Base-by-base conservation (phyloP, 768 basidiomycete genomes). In the Steccherinum ochraceum region DNA sequence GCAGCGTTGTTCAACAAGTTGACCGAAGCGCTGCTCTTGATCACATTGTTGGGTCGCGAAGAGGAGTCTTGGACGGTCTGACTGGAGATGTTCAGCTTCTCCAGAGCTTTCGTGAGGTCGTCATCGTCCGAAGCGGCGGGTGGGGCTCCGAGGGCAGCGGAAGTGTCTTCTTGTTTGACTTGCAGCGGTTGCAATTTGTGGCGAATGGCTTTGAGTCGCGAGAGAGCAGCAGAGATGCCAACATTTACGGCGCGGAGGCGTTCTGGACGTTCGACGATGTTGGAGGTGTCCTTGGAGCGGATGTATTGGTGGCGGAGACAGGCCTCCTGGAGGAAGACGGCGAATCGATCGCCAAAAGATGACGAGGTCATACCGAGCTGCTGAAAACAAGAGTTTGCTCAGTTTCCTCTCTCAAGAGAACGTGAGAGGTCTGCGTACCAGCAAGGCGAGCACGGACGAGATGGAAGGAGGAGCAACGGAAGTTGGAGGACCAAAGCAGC, bases 181-280 rank as follows among this genome's bases (percentile, higher is more conserved):
- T 5, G 45, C 12, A 3, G 40, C 27, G 23, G 18, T n/a, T n/a
- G n/a, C n/a, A n/a, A n/a, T n/a, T n/a, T n/a, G 19, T 42, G 26
- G 4, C 18, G 21, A 18, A 49, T 20, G 5, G 19, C 54, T 57
- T 89, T 86, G 3, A 93, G 68, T 45, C 86, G 79, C 5, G 92
- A 78, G 18, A 90, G 73, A 0, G 86, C 89, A 5, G 87, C 86
- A 2, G 92, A 77, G 5, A 96, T 73, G 1, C 94, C 95, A 3
- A 89, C 61, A 56, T 84, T 81, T 46, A 97, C 81, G 0, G 93
- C 93, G 45, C 85, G 79, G 23, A 98, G 70, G 20, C 95, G 81
- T 63, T 96, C 89, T 0, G 94, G 94, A 10, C 91, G 77, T 64
- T 98, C 95, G n/a, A 94, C 81, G 48, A 96, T 84, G 42, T 74